A percentile compares a stretch with the other conserved stretches of the same genome.
These are phyloP conservation scores for Trichoderma lentiforme DNA, from an alignment of 2,329 filamentous ascomycete genomes.

Conservation along the genomic window DNA sequence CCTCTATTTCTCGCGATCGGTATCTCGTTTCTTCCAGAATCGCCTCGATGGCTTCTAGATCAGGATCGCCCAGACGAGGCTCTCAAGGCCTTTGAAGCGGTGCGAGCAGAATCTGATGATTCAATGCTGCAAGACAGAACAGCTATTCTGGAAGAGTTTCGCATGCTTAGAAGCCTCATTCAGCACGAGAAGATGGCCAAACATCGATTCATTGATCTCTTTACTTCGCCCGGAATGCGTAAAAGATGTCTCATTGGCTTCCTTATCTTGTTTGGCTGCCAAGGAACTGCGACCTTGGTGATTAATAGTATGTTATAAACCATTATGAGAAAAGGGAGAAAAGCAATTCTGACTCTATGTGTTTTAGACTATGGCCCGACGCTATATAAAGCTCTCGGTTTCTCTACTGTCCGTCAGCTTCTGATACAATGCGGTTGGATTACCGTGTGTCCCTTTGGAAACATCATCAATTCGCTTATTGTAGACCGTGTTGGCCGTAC, in stretches of 20 bases:
- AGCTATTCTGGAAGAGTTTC: background rate
- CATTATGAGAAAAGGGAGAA: background rate
- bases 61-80: background rate
- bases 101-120: background rate
- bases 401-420: background rate
- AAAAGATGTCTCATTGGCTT: background rate
- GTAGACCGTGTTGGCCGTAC: background rate
- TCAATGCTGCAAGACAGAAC: background rate
- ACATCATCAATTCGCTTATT: background rate
- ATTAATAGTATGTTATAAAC: background rate
- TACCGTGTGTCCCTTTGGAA: background rate
- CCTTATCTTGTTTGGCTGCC: background rate
- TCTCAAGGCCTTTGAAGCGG: background rate
- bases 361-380: background rate
- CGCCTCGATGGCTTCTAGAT: background rate
- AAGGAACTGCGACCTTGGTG: background rate
- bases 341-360: background rate
- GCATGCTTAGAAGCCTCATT: background rate
- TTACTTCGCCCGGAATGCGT: background rate
- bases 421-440: background rate
- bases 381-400: slow-evolving; percentile 1
- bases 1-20: background rate
- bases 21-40: background rate
- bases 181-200: background rate
- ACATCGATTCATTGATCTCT: background rate